These are phyloP conservation scores for Acacia confusa DNA, from an alignment of 306 rosid genomes.

Conservation along the genomic window DNA sequence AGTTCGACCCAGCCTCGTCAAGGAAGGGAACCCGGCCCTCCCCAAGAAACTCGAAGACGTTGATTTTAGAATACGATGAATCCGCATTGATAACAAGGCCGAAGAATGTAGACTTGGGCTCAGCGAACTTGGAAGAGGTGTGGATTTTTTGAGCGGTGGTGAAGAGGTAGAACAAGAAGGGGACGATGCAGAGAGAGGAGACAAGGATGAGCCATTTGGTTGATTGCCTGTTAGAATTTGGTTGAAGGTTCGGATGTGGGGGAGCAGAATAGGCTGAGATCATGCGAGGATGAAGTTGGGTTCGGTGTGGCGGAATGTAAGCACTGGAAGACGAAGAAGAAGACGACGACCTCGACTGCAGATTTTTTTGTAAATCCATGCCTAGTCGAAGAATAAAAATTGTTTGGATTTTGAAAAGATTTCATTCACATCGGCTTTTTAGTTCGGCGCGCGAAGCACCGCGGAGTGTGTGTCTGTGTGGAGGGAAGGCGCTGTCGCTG, in stretches of 20 bases:
- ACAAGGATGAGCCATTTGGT: slow-evolving; percentile 42
- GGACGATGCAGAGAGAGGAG: slow-evolving; percentile 38
- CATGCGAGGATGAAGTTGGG: slow-evolving; percentile 55
- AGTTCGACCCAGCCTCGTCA: slow-evolving; percentile 26
- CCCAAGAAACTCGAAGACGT: slow-evolving; percentile 46
- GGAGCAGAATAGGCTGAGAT: slow-evolving; percentile 28
- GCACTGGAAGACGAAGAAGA: background rate
- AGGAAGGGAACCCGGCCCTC: slow-evolving; percentile 35
- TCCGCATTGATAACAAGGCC: slow-evolving; percentile 38
- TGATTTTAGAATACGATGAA: slow-evolving; percentile 32
- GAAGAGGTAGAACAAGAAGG: slow-evolving; percentile 55
- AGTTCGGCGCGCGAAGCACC: background rate
- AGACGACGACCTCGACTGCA: background rate
- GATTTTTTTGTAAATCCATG: slow-evolving; percentile 23
- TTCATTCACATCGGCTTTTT: background rate
- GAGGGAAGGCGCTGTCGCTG: background rate
- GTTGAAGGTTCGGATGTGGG: background rate
- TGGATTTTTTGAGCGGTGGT: slow-evolving; percentile 49
- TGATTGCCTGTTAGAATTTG: slow-evolving; percentile 5
- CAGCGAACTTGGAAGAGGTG: slow-evolving; percentile 40
- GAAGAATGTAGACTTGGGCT: slow-evolving; percentile 39
- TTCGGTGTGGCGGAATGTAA: slow-evolving; percentile 46
- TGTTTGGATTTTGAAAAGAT: background rate
- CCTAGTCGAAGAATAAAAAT: background rate
- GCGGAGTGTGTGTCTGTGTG: background rate